phyloP scores from a whole-genome alignment of 768 basidiomycete species.

The Naematelia encephala region DNA sequence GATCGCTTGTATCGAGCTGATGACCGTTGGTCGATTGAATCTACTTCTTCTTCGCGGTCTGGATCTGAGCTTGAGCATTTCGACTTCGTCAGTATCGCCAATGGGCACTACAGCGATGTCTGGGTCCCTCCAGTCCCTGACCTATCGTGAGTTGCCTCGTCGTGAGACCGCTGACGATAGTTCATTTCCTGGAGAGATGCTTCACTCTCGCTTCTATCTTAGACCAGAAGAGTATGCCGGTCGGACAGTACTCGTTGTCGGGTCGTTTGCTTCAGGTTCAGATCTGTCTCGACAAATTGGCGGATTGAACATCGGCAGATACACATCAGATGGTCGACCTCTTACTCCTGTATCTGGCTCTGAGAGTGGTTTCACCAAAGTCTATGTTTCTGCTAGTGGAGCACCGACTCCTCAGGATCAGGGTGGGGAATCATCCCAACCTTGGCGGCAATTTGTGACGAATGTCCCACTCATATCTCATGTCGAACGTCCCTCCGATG shows the following conservation, averaged over 20 bases:
- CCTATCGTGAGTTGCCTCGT: slow-evolving; percentile 28
- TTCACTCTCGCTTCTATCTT: slow-evolving; percentile 51
- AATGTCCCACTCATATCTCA: slow-evolving; percentile 33
- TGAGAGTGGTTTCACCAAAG: slow-evolving; percentile 21
- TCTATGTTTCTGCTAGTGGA: slow-evolving; percentile 37
- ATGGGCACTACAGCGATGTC: slow-evolving; percentile 50
- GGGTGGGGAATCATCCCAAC: slow-evolving; percentile 22
- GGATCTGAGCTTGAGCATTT: slow-evolving; percentile 26
- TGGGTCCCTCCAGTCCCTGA: slow-evolving; percentile 47
- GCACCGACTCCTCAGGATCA: slow-evolving; percentile 5
- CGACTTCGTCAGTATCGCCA: slow-evolving; percentile 48
- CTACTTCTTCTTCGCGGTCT: neutral
- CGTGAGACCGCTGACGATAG: slow-evolving; percentile 16
- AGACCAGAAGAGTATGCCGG: slow-evolving; percentile 35
- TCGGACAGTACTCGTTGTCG: slow-evolving; percentile 51
- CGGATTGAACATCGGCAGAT: slow-evolving; percentile 17
- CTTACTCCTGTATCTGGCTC: neutral
- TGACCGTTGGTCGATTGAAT: slow-evolving; percentile 31
- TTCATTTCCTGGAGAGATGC: slow-evolving; percentile 40
- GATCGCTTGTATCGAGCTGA: slow-evolving; percentile 25
- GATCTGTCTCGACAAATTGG: slow-evolving; percentile 47
- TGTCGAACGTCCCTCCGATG: slow-evolving; percentile 14
- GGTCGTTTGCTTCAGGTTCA: slow-evolving; percentile 52
- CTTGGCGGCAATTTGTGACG: slow-evolving; percentile 46
- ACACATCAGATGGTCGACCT: slow-evolving; percentile 3